Conservation (phyloP, 371 early-diverging fungal species). For the Mortierella sp. region DNA sequence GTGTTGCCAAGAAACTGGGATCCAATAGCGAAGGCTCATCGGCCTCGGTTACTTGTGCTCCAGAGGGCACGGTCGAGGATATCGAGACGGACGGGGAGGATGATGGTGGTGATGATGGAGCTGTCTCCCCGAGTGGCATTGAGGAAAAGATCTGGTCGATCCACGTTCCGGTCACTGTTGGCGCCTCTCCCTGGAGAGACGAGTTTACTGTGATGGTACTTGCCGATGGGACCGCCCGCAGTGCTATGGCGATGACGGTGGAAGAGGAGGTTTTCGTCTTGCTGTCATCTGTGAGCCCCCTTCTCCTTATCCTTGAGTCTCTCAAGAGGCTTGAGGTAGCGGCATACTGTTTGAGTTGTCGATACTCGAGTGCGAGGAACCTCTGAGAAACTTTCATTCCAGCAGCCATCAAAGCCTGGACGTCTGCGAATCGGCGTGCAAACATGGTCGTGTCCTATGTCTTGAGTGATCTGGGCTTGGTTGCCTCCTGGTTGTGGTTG, state of each 20-base stretch:
- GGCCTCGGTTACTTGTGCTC: background rate
- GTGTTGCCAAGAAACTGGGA: constrained; percentile 40
- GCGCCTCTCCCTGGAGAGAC: background rate
- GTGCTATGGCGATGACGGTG: no score
- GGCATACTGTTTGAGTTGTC: constrained; percentile 35
- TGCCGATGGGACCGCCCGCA: no score
- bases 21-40: constrained; percentile 32
- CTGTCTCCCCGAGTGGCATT: background rate
- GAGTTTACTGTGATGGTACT: no score
- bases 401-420: constrained; percentile 29
- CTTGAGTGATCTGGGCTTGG: no score
- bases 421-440: constrained; percentile 54
- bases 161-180: constrained; percentile 19
- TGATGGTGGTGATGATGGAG: background rate
- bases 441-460: no score
- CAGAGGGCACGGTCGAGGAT: background rate
- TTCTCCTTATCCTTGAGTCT: constrained; percentile 1
- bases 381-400: constrained; percentile 32
- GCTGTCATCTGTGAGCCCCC: background rate
- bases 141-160: constrained; percentile 34
- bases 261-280: background rate
- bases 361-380: constrained; percentile 36
- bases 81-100: background rate
- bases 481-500: no score
- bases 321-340: constrained; percentile 46